phyloP scores from a whole-genome alignment of 2,329 filamentous ascomycete species.

The Tolypocladium sp. region DNA sequence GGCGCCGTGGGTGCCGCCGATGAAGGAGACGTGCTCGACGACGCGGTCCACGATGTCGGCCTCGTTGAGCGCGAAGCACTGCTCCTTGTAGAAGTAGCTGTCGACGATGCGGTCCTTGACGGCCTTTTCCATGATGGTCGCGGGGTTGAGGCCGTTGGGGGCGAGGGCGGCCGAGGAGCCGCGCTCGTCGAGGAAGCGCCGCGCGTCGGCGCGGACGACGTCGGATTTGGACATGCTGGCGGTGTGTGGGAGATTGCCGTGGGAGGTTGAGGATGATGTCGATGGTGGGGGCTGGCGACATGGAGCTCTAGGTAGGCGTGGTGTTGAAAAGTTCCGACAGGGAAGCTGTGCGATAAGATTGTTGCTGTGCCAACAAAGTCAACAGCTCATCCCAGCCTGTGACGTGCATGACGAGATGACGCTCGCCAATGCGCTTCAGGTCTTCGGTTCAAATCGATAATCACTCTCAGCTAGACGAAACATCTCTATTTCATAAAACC shows the following conservation, averaged over 20 bases:
- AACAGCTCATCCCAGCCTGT: constrained; percentile 6
- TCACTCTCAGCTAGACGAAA: background rate
- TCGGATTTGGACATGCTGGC: constrained; percentile 27
- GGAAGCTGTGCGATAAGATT: constrained; percentile 25
- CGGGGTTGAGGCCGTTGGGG: constrained; percentile 82
- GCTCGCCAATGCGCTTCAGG: background rate
- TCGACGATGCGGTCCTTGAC: constrained; percentile 93
- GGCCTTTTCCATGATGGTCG: constrained; percentile 92
- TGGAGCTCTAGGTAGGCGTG: constrained; percentile 7
- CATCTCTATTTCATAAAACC: background rate
- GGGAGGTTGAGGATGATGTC: background rate
- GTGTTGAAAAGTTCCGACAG: constrained; percentile 7
- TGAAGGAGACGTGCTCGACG: constrained; percentile 67
- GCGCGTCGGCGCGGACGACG: constrained; percentile 69
- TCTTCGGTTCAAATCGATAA: background rate
- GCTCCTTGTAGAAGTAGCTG: constrained; percentile 96
- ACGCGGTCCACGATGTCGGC: constrained; percentile 80
- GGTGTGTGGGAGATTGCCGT: constrained; percentile 2
- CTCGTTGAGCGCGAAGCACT: constrained; percentile 91
- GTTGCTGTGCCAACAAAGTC: constrained; percentile 32
- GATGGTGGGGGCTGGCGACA: background rate
- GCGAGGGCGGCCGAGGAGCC: constrained; percentile 69
- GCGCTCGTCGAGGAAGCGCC: constrained; percentile 79
- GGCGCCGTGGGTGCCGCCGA: constrained; percentile 81
- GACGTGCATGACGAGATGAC: background rate